Evolutionary conservation across 2,329 filamentous ascomycete species (phyloP).

Genomic region (Alternaria incomplexa): DNA sequence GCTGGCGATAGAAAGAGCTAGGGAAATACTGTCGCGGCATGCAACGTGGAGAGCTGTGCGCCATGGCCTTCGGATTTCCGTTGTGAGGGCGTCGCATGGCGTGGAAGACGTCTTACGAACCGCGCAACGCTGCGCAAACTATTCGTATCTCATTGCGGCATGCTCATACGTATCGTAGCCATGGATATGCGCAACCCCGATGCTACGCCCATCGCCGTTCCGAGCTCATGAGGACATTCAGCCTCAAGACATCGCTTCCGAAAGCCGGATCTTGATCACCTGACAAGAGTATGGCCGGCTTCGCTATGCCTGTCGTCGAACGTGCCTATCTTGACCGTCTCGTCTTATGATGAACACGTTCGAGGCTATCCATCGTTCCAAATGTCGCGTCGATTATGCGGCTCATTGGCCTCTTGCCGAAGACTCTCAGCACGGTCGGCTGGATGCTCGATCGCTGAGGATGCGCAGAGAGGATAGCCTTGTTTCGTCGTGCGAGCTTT

Average conservation of each 20-base stretch:
- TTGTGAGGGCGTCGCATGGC: not conserved
- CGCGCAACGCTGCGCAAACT: not conserved
- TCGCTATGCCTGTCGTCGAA: not conserved
- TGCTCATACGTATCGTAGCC: not conserved
- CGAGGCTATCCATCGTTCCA: not conserved
- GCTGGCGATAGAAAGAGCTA: not conserved
- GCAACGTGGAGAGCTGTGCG: not conserved
- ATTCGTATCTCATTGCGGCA: not conserved
- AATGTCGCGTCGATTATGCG: not conserved
- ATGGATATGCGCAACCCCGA: not conserved
- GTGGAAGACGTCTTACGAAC: no score
- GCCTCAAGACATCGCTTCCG: not conserved
- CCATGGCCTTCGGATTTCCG: not conserved
- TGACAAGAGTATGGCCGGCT: not conserved
- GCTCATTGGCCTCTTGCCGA: not conserved
- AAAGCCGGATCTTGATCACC: not conserved
- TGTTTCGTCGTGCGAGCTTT: not conserved
- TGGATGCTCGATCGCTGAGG: not conserved
- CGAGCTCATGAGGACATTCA: not conserved
- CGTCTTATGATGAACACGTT: not conserved
- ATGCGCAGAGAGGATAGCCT: not conserved
- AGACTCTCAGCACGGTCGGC: not conserved
- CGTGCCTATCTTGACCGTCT: fast-evolving
- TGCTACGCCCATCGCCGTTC: not conserved
- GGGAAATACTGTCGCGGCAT: not conserved